A percentile compares a stretch with the other conserved stretches of the same genome.
phyloP scores from a whole-genome alignment of 2,329 filamentous ascomycete species.

The Sphaerulina musiva region DNA sequence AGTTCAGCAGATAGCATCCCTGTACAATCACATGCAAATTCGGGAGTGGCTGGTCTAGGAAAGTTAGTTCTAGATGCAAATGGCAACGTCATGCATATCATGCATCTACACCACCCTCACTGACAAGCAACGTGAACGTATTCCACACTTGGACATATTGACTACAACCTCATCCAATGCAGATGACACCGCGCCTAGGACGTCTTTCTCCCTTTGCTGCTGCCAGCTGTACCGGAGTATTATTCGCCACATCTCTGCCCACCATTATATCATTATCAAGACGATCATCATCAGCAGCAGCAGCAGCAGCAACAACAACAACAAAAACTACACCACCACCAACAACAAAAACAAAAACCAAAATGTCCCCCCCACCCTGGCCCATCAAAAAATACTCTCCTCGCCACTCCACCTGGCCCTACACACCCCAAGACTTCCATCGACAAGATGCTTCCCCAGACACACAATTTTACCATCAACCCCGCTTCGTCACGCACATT shows the following conservation, averaged over 20 bases:
- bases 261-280: not conserved
- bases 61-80: not conserved
- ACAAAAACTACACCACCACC: not conserved
- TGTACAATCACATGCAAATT: not conserved
- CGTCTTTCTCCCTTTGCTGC: conserved; percentile 11
- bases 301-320: not conserved
- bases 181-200: conserved; percentile 12
- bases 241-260: conserved; percentile 12
- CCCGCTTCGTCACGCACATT: conserved; percentile 50
- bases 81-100: too few species aligned
- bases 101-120: too few species aligned
- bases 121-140: too few species aligned
- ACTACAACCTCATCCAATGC: not conserved
- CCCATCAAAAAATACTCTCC: conserved; percentile 26
- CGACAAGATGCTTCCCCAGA: conserved; percentile 37
- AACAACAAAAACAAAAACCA: not conserved
- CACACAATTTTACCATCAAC: conserved; percentile 36
- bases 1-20: not conserved
- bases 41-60: not conserved
- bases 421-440: conserved; percentile 36
- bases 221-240: conserved; percentile 8
- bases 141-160: not conserved
- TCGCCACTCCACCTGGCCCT: conserved; percentile 33
- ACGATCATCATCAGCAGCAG: not conserved
- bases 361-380: conserved; percentile 11